Percentiles rank a stretch among this genome's conserved stretches.
Evolutionary conservation across 169 alveolate species (phyloP).

Genomic region (Eimeria tenella): DNA sequence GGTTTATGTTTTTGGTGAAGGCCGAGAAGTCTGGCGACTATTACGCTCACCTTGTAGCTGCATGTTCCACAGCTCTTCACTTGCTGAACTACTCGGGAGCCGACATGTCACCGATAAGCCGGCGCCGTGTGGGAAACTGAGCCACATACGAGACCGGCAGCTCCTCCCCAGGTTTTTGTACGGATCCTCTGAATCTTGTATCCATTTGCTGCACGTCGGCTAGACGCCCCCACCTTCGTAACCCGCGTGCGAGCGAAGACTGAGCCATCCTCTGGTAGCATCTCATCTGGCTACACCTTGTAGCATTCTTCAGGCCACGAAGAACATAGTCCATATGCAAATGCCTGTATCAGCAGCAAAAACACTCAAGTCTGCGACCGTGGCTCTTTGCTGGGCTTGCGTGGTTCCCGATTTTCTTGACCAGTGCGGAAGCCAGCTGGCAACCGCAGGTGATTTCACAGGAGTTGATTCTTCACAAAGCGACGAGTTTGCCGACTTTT

Average conservation of each 20-base stretch:
- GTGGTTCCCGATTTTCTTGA: neutral
- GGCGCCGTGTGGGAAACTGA: no score
- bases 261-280: neutral
- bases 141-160: no score
- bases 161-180: no score
- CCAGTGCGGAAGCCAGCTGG: neutral
- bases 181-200: neutral
- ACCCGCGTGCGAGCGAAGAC: neutral
- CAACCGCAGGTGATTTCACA: neutral
- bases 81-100: no score
- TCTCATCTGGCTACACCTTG: neutral
- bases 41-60: neutral
- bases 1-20: neutral
- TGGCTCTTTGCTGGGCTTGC: slow-evolving; percentile 49
- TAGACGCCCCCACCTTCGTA: neutral
- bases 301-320: neutral
- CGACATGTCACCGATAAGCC: no score
- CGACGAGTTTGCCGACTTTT: neutral
- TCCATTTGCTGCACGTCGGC: neutral
- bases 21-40: neutral
- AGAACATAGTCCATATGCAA: neutral
- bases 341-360: slow-evolving; percentile 8
- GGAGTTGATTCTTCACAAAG: neutral
- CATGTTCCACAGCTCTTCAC: neutral
- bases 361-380: neutral